These are phyloP conservation scores for Galeopsis tetrahit DNA, from an alignment of 257 asterid species.

Conservation along the genomic window DNA sequence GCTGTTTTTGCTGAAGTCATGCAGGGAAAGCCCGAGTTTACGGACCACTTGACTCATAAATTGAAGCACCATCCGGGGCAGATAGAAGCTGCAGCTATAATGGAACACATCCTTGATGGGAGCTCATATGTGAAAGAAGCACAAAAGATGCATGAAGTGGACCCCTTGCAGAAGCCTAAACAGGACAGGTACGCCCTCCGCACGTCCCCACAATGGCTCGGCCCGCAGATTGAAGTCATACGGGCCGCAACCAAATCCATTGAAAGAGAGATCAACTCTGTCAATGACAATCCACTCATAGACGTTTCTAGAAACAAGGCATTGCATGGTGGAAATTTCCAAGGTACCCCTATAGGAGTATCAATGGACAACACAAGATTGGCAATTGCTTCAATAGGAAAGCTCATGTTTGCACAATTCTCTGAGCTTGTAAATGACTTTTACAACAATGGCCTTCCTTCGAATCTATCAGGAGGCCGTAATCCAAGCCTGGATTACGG, in stretches of 20 bases:
- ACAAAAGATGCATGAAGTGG: slow-evolving; percentile 35
- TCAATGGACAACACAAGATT: slow-evolving; percentile 51
- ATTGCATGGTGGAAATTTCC: slow-evolving; percentile 50
- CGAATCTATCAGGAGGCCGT: slow-evolving; percentile 50
- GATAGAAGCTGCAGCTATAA: slow-evolving; percentile 49
- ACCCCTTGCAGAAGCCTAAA: slow-evolving; percentile 49
- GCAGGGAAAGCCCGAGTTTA: slow-evolving; percentile 54
- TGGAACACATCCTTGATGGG: slow-evolving; percentile 49
- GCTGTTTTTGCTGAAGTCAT: slow-evolving; percentile 50
- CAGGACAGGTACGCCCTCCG: slow-evolving; percentile 53
- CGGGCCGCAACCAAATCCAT: slow-evolving; percentile 47
- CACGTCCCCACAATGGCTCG: slow-evolving; percentile 53
- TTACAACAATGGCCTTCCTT: slow-evolving; percentile 50
- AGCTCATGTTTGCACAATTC: slow-evolving; percentile 46
- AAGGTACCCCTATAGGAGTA: slow-evolving; percentile 52
- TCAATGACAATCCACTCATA: slow-evolving; percentile 46
- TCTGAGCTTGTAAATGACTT: slow-evolving; percentile 45
- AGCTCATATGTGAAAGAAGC: slow-evolving; percentile 42
- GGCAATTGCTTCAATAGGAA: slow-evolving; percentile 50
- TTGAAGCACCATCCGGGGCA: slow-evolving; percentile 58
- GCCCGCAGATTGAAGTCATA: slow-evolving; percentile 51
- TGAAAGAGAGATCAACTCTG: slow-evolving; percentile 50
- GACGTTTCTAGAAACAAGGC: slow-evolving; percentile 49
- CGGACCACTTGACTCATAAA: slow-evolving; percentile 47
- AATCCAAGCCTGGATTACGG: slow-evolving; percentile 54